Evolutionary conservation across 176 grass and related monocot species (phyloP).

Genomic region (Ensete ventricosum): DNA sequence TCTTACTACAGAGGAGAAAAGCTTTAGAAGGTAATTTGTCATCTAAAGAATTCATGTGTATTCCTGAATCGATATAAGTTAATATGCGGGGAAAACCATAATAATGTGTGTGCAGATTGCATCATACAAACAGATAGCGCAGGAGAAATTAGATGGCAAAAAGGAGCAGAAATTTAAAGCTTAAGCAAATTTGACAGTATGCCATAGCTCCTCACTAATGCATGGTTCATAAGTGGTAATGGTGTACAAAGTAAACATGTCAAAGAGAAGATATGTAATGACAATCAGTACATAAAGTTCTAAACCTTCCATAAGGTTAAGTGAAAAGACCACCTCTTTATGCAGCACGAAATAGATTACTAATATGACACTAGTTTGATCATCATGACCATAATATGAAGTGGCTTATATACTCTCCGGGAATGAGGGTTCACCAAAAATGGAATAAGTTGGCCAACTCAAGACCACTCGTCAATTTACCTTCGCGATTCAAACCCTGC

Average conservation of each 20-base stretch:
- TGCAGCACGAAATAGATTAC: neutral
- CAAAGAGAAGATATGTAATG: neutral
- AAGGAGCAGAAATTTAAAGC: neutral
- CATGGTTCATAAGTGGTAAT: neutral
- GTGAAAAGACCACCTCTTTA: neutral
- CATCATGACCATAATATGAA: neutral
- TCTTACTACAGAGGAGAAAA: constrained; percentile 29
- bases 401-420: neutral
- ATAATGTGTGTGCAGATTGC: neutral
- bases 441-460: neutral
- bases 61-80: neutral
- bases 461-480: neutral
- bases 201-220: neutral
- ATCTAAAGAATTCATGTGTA: neutral
- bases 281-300: neutral
- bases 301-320: neutral
- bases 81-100: neutral
- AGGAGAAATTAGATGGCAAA: neutral
- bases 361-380: neutral
- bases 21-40: neutral
- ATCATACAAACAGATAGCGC: neutral
- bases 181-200: neutral
- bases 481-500: neutral
- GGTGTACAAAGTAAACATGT: no score
- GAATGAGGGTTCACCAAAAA: neutral